phyloP scores from a whole-genome alignment of 1,139 yeast genomes.

The Blastobotrys buckinghamii region DNA sequence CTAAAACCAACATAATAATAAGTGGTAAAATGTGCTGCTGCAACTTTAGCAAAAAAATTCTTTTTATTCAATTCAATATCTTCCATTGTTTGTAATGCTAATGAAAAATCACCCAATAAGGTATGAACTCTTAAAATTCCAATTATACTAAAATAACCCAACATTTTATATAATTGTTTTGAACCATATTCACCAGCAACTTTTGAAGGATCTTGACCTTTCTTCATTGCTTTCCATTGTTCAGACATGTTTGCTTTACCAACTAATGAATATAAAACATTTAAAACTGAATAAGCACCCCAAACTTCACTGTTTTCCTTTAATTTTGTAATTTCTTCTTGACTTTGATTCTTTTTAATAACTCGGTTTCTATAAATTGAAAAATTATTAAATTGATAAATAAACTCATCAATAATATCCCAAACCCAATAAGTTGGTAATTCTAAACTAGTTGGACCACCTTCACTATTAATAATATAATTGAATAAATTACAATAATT shows the following conservation, averaged over 20 bases:
- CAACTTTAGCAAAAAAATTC: constrained; percentile 41
- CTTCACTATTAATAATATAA: constrained; percentile 37
- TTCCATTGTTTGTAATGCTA: constrained; percentile 45
- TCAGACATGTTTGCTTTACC: constrained; percentile 42
- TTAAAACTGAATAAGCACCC: constrained; percentile 44
- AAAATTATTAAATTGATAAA: constrained; percentile 44
- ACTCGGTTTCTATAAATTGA: constrained; percentile 39
- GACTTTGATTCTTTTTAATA: constrained; percentile 30
- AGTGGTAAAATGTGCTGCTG: constrained; percentile 45
- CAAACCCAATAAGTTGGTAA: constrained; percentile 45
- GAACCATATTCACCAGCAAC: constrained; percentile 43
- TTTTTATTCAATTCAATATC: constrained; percentile 42
- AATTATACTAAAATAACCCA: constrained; percentile 46
- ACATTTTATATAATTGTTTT: constrained; percentile 38
- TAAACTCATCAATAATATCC: constrained; percentile 48
- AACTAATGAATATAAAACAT: constrained; percentile 43
- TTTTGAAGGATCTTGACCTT: constrained; percentile 30
- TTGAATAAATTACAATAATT: constrained; percentile 46
- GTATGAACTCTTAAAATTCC: constrained; percentile 46
- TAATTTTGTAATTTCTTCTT: constrained; percentile 33
- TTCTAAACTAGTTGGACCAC: constrained; percentile 40
- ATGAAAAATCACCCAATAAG: constrained; percentile 42
- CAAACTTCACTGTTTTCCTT: constrained; percentile 40
- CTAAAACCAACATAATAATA: constrained; percentile 48
- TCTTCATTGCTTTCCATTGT: constrained; percentile 37